Evolutionary conservation across 176 grass and related monocot genomes (phyloP).

Genomic region (Elymus sibiricus): DNA sequence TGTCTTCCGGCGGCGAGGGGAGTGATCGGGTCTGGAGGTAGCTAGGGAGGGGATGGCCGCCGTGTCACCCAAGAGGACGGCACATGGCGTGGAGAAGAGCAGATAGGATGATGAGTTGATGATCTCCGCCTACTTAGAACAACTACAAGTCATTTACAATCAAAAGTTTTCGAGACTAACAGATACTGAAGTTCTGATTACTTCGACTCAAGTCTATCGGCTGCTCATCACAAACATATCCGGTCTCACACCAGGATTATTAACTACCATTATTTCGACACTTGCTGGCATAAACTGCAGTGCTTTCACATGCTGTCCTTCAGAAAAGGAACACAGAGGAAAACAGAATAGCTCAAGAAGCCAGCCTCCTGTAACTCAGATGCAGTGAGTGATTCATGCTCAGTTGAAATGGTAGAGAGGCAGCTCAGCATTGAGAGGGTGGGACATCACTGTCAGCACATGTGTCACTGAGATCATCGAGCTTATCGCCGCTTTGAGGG

Average conservation of each 20-base stretch:
- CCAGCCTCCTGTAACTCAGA: background rate
- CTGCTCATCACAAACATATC: background rate
- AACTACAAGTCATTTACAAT: background rate
- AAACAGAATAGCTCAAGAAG: background rate
- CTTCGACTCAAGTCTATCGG: background rate
- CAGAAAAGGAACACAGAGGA: background rate
- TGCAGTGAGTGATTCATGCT: background rate
- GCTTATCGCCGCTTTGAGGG: conserved; percentile 50
- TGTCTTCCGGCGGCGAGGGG: too few species aligned
- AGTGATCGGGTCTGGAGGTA: too few species aligned
- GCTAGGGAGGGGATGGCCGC: too few species aligned
- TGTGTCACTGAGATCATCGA: conserved; percentile 46
- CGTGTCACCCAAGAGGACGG: too few species aligned
- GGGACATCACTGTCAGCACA: conserved; percentile 55
- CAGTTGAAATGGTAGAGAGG: conserved; percentile 56
- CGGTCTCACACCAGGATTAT: background rate
- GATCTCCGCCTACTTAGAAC: background rate
- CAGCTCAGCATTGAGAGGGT: conserved; percentile 52
- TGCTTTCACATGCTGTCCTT: conserved; percentile 5
- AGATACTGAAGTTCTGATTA: background rate
- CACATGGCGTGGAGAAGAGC: too few species aligned
- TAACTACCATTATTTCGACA: background rate
- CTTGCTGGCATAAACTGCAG: background rate
- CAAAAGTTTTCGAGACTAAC: background rate
- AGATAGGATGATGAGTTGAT: too few species aligned